Base-by-base conservation (phyloP, 129 eudicot species). In the Heracleum sosnowskyi region DNA sequence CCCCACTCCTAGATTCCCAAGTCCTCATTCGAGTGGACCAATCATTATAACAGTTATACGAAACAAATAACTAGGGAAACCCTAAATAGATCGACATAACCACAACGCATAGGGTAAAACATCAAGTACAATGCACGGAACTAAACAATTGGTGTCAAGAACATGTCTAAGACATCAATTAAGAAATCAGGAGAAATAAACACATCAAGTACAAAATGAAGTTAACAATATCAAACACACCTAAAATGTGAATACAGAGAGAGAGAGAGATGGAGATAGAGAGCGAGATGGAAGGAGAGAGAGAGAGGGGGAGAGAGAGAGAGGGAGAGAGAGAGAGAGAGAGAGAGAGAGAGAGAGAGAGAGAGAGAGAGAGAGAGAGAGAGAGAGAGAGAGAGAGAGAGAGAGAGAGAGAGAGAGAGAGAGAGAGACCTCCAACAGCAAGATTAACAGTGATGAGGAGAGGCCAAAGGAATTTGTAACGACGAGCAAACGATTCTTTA, bases 391-490 rank as follows among this genome's bases (percentile, higher is more conserved):
- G 9, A 37, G 11, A 66, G 24, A 42, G n/a, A 69, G 26, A 80
- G n/a, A 64, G 16, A 64, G 37, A 17, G n/a, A 68, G 24, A 17
- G 11, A 39, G 12, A 68, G 24, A 49, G 26, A 63, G 22, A 78
- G 20, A 78, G 12, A 70, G 12, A 76, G 53, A 86, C 96, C 98
- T 86, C 94, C 93, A 37, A 90, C 46, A 45, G 90, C 82, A 66
- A 93, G 75, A 79, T 93, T 93, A 77, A 88, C 93, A 76, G 85
- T 89, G 41, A 90, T 68, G 12, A 93, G 85, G 71, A 90, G 86
- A 73, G 98, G 98, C 93, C 93, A 88, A 29, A 90, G 75, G 77
- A 85, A 90, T 80, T 75, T 87, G 76, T 88, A 90, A 16, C 96
- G 96, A 63, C 93, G 88, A 26, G 77, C 78, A 60, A 92, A 87